phyloP scores from a whole-genome alignment of 2,329 filamentous ascomycete genomes.

The Fusarium irregulare region DNA sequence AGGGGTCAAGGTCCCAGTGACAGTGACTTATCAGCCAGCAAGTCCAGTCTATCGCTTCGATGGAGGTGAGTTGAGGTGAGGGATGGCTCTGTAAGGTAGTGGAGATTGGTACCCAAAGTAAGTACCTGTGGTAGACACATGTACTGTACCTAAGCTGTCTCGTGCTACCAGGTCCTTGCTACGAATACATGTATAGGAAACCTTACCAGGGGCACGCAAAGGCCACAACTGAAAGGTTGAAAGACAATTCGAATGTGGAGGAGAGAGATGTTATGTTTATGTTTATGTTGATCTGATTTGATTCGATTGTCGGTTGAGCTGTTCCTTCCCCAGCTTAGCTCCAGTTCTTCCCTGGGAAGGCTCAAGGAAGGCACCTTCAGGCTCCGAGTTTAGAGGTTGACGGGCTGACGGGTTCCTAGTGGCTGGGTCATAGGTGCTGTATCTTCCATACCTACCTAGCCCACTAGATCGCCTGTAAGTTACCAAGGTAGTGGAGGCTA shows the following conservation, averaged over 20 bases:
- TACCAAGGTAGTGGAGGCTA: conserved; percentile 2
- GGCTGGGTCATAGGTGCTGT: conserved; percentile 1
- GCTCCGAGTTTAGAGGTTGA: conserved; percentile 12
- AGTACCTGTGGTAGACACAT: not conserved
- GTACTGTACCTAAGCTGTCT: not conserved
- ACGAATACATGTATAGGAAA: not conserved
- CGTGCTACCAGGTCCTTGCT: conserved; percentile 9
- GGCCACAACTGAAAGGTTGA: conserved; percentile 25
- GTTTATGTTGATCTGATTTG: conserved; percentile 17
- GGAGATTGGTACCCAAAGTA: not conserved
- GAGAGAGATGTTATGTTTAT: not conserved
- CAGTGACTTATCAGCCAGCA: conserved; percentile 30
- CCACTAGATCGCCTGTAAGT: not conserved
- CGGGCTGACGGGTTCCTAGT: conserved; percentile 13
- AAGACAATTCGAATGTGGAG: not conserved
- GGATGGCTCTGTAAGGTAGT: conserved; percentile 13
- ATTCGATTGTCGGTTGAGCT: conserved; percentile 18
- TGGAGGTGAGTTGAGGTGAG: conserved; percentile 17
- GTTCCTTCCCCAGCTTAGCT: conserved; percentile 32
- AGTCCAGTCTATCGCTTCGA: conserved; percentile 36
- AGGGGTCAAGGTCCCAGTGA: conserved; percentile 23
- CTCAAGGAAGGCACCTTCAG: conserved; percentile 9
- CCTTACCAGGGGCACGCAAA: conserved; percentile 5
- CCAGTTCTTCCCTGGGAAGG: conserved; percentile 20
- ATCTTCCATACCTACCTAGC: not conserved